Evolutionary conservation across 192 early-diverging fungal genomes (phyloP).

Genomic region (Backusella tuberculispora): DNA sequence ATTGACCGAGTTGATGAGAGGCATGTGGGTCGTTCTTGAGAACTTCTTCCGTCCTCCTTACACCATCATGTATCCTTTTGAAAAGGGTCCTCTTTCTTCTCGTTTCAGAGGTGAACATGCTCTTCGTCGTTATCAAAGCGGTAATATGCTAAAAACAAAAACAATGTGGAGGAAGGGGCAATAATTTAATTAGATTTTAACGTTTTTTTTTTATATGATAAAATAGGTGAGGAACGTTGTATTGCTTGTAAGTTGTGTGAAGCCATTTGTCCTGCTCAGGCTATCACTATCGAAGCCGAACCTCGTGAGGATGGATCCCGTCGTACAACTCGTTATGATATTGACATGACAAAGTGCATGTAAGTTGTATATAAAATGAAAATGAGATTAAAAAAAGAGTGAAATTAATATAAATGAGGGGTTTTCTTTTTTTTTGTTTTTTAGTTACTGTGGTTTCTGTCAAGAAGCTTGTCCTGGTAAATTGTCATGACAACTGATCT

Average conservation of each 20-base stretch:
- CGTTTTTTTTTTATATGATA: background rate
- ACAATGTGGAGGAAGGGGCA: background rate
- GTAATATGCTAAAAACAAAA: constrained; percentile 42
- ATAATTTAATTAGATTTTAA: background rate
- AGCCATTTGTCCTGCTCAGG: constrained; percentile 96
- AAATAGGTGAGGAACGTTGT: constrained; percentile 91
- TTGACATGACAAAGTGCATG: constrained; percentile 99
- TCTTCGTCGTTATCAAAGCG: constrained; percentile 90
- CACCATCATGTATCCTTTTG: constrained; percentile 94
- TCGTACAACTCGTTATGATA: constrained; percentile 97
- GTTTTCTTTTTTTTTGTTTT: constrained; percentile 49
- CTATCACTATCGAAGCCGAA: constrained; percentile 98
- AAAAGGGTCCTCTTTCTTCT: constrained; percentile 92
- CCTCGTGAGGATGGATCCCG: constrained; percentile 92
- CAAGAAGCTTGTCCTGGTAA: constrained; percentile 59
- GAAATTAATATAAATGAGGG: background rate
- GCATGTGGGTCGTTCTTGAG: constrained; percentile 91
- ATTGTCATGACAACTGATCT: background rate
- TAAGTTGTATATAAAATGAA: constrained; percentile 24
- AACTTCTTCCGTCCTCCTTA: constrained; percentile 95
- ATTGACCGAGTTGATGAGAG: constrained; percentile 89
- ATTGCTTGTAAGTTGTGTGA: constrained; percentile 99
- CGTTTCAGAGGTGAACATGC: constrained; percentile 98
- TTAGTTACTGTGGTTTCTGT: constrained; percentile 95
- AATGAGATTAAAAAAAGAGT: background rate